Evolutionary conservation across 345 rosid species (phyloP), one percentile per base, ranked within the genome.

Genomic region (Firmiana major): DNA sequence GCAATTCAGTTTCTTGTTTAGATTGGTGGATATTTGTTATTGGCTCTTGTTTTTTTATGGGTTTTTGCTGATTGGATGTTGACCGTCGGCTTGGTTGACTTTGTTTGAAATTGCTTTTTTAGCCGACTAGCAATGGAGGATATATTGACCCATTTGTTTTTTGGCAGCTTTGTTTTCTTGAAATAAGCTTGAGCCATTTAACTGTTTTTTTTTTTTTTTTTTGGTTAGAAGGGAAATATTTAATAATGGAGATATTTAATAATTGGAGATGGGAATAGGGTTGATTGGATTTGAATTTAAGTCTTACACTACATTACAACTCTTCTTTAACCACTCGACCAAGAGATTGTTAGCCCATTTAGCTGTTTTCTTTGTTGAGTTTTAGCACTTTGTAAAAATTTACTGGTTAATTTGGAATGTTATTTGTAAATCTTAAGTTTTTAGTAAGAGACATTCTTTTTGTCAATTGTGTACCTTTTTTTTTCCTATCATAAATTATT

Each of bases 1-100:
- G 13, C 31, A 63, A 21, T 17, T 74, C 11, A 42, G 24, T 60
- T 42, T 62, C 36, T 2, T 54, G 53, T 57, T 78, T 78, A 10
- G 75, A 40, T 80, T 77, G 26, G 11, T 72, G 73, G 63, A 45
- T 11, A 74, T 36, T 74, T 43, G 70, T 76, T 43, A 43, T 66
- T 72, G 46, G 70, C n/a, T 48, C 63, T 36, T 55, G 4, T 7
- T 62, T 73, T 73, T 73, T 76, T 48, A 31, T 75, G 71, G 54
- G 26, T 82, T 77, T 82, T 46, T 46, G 60, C 12, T 48, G 74
- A 36, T 69, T 38, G 67, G 63, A 55, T 75, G 70, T 74, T 73
- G 43, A 48, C 3, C 70, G n/a, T 63, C 66, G 78, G 19, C 10
- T 75, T 54, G 38, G 62, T 79, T 80, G 79, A 73, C 78, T 65